These are phyloP conservation scores for Parmelia sp. DNA, from an alignment of 495 filamentous ascomycete species.

Conservation along the genomic window DNA sequence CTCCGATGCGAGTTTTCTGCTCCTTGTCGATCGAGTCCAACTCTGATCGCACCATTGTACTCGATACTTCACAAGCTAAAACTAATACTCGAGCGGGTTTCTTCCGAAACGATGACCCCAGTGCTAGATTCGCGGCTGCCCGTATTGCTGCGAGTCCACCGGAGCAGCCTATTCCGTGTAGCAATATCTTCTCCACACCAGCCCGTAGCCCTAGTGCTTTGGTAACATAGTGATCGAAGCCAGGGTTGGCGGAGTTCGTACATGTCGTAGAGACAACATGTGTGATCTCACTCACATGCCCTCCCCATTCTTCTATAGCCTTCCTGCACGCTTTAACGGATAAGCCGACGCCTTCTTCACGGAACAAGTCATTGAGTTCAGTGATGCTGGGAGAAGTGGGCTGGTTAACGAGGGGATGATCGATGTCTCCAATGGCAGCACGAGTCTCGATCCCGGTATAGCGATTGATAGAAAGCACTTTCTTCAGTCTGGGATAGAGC, in stretches of 20 bases:
- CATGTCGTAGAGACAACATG: slow-evolving; percentile 62
- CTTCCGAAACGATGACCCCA: slow-evolving; percentile 46
- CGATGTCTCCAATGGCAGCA: slow-evolving; percentile 50
- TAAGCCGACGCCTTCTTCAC: slow-evolving; percentile 51
- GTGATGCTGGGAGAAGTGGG: slow-evolving; percentile 47
- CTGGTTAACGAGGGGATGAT: slow-evolving; percentile 52
- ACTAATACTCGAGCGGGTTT: slow-evolving; percentile 52
- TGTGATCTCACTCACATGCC: slow-evolving; percentile 48
- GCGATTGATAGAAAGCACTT: slow-evolving; percentile 55
- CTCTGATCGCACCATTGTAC: slow-evolving; percentile 51
- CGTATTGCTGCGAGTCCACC: slow-evolving; percentile 58
- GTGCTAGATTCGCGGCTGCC: slow-evolving; percentile 54
- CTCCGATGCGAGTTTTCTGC: slow-evolving; percentile 51
- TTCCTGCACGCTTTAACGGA: slow-evolving; percentile 52
- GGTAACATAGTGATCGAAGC: slow-evolving; percentile 58
- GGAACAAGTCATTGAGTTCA: slow-evolving; percentile 49
- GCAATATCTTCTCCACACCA: slow-evolving; percentile 50
- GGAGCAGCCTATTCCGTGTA: slow-evolving; percentile 59
- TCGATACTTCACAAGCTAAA: slow-evolving; percentile 56
- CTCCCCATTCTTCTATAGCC: slow-evolving; percentile 50
- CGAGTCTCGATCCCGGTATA: slow-evolving; percentile 58
- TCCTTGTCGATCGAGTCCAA: slow-evolving; percentile 47
- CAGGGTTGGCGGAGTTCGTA: slow-evolving; percentile 62
- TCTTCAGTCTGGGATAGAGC: slow-evolving; percentile 32
- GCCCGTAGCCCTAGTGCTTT: slow-evolving; percentile 45